Evolutionary conservation across 805 yeast genomes (phyloP).

Genomic region (Ogataea chonburiensis): DNA sequence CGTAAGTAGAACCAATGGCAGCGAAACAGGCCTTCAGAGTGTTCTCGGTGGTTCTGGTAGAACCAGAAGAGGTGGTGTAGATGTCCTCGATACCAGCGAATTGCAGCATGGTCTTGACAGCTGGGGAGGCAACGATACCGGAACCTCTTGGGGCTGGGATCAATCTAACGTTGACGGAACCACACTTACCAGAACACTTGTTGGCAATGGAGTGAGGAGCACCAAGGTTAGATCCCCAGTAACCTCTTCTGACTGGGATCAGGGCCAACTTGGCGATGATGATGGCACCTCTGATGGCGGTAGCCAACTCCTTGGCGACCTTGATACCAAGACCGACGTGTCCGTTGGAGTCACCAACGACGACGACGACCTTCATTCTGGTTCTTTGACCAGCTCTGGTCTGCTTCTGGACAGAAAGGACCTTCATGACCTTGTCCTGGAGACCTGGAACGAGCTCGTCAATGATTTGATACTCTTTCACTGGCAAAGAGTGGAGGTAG

Average conservation of each 20-base stretch:
- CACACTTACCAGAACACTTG: slow-evolving; percentile 99
- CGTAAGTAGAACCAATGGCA: slow-evolving; percentile 99
- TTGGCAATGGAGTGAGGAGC: slow-evolving; percentile 97
- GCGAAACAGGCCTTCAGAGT: slow-evolving; percentile 99
- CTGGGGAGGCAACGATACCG: slow-evolving; percentile 99
- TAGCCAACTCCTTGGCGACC: slow-evolving; percentile 99
- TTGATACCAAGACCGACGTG: slow-evolving; percentile 99
- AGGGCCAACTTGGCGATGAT: slow-evolving; percentile 97
- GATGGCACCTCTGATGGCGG: slow-evolving; percentile 99
- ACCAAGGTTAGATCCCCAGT: slow-evolving; percentile 99
- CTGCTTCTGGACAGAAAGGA: slow-evolving; percentile 99
- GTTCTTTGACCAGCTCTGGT: slow-evolving; percentile 99
- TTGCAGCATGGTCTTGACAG: slow-evolving; percentile 97
- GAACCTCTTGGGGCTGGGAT: slow-evolving; percentile 99
- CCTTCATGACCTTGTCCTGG: slow-evolving; percentile 99
- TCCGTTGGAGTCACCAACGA: slow-evolving; percentile 99
- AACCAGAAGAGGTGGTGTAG: slow-evolving; percentile 97
- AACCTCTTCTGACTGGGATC: slow-evolving; percentile 99
- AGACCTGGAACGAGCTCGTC: slow-evolving; percentile 94
- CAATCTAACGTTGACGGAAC: slow-evolving; percentile 97
- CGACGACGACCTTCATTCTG: slow-evolving; percentile 99
- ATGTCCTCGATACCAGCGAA: slow-evolving; percentile 99
- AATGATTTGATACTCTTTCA: slow-evolving; percentile 98
- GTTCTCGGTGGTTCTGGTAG: slow-evolving; percentile 99
- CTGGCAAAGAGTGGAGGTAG: slow-evolving; percentile 98